Evolutionary conservation across 176 grass and related monocot genomes (phyloP), one percentile per base, ranked within the genome.

Genomic region (Saccharum officinarum): DNA sequence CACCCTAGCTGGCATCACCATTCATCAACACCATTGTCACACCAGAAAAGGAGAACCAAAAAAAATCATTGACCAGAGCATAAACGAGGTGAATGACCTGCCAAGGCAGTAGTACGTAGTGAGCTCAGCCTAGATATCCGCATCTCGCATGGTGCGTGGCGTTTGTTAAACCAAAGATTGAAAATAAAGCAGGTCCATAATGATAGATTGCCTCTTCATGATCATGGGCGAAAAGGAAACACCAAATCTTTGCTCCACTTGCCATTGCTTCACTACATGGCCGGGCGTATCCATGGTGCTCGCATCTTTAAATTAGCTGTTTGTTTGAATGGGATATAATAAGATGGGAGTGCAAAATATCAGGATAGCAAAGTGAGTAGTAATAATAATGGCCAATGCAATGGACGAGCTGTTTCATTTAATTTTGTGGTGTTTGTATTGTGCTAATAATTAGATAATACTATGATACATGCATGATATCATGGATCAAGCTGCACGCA

Each of bases 171-270:
- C n/a, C 45, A 69, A 78, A 79, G 47, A 47, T 34, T 46, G 25
- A 33, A 61, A 65, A 28, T 31, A 79, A 71, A 34, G 23, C 67
- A 73, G 36, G 18, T 16, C 60, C 70, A 82, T 41, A 45, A 33
- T 36, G 63, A 78, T 75, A 42, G 22, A 8, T 75, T 40, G 78
- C 62, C 18, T 76, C 60, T 75, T 81, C 57, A 54, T 16, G 47
- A 50, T 71, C 23, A 46, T 13, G 74, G 2, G 22, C 12, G 47
- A 44, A 81, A 88, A 73, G 79, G 76, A 14, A 67, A 42, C 87
- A 60, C 36, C 87, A 74, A 88, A 80, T 88, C 87, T 68, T 45
- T 28, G 8, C 57, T 66, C 87, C 87, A 88, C 87, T 84, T 30
- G 36, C 10, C 67, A 88, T 84, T 73, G 81, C 34, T 84, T 88